phyloP scores from a whole-genome alignment of 1,284 basidiomycete species.

The Austroboletus novae-zelandiae region DNA sequence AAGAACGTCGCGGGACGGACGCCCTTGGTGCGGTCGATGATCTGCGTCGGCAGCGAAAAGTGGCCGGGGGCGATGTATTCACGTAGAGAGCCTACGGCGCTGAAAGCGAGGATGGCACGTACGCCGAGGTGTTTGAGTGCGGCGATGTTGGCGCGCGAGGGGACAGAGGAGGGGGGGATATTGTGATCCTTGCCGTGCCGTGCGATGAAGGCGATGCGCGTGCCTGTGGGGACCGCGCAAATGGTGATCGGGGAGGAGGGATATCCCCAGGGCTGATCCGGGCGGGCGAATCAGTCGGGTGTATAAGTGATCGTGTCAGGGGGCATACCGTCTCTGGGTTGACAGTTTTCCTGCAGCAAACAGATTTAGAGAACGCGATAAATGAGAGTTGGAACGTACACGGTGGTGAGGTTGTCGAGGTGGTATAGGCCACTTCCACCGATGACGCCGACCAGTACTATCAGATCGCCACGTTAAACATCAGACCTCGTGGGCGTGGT shows the following conservation, averaged over 20 bases:
- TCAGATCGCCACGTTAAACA: neutral
- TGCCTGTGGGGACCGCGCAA: conserved; percentile 75
- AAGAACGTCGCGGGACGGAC: conserved; percentile 87
- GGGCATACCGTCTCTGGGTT: conserved; percentile 66
- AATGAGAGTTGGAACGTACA: conserved; percentile 47
- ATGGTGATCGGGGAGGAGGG: conserved; percentile 93
- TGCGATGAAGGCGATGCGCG: conserved; percentile 86
- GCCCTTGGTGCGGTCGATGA: conserved; percentile 97
- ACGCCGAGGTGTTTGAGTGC: conserved; percentile 93
- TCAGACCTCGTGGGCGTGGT: no score
- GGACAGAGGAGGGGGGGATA: conserved; percentile 74
- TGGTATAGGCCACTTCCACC: conserved; percentile 88
- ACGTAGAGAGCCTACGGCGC: conserved; percentile 92
- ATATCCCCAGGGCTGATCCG: conserved; percentile 83
- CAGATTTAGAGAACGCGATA: neutral
- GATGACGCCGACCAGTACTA: conserved; percentile 81
- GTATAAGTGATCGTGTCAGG: neutral
- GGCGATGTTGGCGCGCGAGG: conserved; percentile 90
- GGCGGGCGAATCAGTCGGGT: neutral
- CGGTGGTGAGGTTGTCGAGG: conserved; percentile 81
- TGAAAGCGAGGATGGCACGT: conserved; percentile 88
- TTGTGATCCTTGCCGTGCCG: conserved; percentile 84
- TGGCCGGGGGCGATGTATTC: conserved; percentile 94
- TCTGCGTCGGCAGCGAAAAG: conserved; percentile 87
- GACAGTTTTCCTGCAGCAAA: conserved; percentile 53